phyloP scores from a whole-genome alignment of 306 rosid species.

The Prunus mume region DNA sequence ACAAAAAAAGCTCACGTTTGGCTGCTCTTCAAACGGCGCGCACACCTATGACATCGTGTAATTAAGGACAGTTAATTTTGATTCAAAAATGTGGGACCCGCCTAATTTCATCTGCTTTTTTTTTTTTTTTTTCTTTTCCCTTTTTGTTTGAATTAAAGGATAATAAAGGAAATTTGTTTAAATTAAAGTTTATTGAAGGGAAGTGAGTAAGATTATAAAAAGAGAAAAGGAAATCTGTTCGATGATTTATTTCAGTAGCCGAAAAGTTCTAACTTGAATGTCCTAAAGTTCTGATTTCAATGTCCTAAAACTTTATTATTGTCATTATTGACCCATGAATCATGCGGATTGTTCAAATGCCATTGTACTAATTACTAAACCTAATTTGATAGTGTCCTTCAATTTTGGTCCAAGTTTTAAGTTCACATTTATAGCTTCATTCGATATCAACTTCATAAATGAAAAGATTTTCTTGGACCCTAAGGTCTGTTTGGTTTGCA shows the following conservation, averaged over 20 bases:
- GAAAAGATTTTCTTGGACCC: too few relatives aligned
- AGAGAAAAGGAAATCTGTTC: neutral
- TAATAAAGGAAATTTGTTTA: neutral
- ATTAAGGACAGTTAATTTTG: neutral
- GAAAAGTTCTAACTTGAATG: neutral
- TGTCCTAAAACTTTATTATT: neutral
- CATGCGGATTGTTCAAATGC: neutral
- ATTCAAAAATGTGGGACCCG: conserved; percentile 4
- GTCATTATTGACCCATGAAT: too few relatives aligned
- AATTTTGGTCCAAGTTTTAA: neutral
- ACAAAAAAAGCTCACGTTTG: conserved; percentile 23
- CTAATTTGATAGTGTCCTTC: neutral
- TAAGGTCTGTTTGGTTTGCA: too few relatives aligned
- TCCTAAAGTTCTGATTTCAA: neutral
- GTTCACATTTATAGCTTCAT: too few relatives aligned
- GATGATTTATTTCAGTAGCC: neutral
- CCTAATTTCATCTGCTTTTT: neutral
- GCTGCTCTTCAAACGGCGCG: conserved; percentile 12
- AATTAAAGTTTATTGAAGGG: conserved; percentile 24
- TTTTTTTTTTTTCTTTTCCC: neutral
- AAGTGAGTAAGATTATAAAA: neutral
- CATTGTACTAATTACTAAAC: neutral
- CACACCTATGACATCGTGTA: neutral
- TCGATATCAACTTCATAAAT: too few relatives aligned
- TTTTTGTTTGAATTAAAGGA: neutral